Percentiles rank a stretch among this genome's conserved stretches.
phyloP scores from a whole-genome alignment of 805 yeast species.

The Candida arabinofermentans region DNA sequence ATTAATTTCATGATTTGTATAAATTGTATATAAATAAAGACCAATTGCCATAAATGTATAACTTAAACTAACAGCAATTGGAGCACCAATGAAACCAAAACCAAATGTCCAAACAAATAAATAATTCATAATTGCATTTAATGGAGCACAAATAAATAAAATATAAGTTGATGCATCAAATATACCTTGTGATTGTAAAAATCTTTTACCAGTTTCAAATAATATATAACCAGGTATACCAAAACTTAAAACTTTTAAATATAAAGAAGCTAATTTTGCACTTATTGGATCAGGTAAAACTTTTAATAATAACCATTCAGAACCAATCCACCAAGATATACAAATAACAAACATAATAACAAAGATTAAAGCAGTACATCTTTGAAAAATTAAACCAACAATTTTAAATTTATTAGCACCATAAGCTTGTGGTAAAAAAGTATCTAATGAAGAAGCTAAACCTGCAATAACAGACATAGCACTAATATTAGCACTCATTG shows the following conservation, averaged over 20 bases:
- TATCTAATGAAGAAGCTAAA: constrained; percentile 72
- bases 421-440: constrained; percentile 73
- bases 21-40: constrained; percentile 43
- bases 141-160: constrained; percentile 65
- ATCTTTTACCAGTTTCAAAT: constrained; percentile 72
- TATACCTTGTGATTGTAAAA: constrained; percentile 70
- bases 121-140: constrained; percentile 66
- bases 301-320: constrained; percentile 42
- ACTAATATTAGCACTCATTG: constrained; percentile 75
- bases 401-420: constrained; percentile 61
- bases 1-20: constrained; percentile 38
- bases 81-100: constrained; percentile 72
- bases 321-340: constrained; percentile 55
- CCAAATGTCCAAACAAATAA: constrained; percentile 66
- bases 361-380: constrained; percentile 58
- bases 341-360: constrained; percentile 52
- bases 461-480: constrained; percentile 77
- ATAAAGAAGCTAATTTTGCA: constrained; percentile 52
- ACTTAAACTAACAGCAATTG: constrained; percentile 66
- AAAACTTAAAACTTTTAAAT: constrained; percentile 49
- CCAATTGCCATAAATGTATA: constrained; percentile 67
- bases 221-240: constrained; percentile 69
- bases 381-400: constrained; percentile 66
- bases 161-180: constrained; percentile 79
- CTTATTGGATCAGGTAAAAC: constrained; percentile 43